Percentiles rank a stretch among this genome's conserved stretches.
These are phyloP conservation scores for Crataegus laevigata DNA, from an alignment of 306 rosid genomes.

Conservation along the genomic window DNA sequence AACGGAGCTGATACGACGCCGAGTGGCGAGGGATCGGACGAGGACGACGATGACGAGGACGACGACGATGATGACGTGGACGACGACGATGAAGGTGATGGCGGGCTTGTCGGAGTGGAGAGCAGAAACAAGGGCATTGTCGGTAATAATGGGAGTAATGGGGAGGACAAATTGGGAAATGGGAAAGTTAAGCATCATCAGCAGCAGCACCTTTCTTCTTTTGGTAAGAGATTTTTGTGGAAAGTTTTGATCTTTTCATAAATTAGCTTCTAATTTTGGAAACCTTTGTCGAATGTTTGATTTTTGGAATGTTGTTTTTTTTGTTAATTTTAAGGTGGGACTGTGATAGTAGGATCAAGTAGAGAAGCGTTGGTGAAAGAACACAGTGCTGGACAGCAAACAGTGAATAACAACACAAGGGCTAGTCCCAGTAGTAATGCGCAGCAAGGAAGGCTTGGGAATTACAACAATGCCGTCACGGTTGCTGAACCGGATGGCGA, in stretches of 20 bases:
- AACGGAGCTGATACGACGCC: slow-evolving; percentile 41
- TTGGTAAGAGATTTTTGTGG: slow-evolving; percentile 38
- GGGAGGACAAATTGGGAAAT: slow-evolving; percentile 43
- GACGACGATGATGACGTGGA: slow-evolving; percentile 52
- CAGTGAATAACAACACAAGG: slow-evolving; percentile 29
- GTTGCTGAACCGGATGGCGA: slow-evolving; percentile 71
- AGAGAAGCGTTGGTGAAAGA: slow-evolving; percentile 61
- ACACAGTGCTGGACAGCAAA: slow-evolving; percentile 36
- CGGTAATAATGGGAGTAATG: slow-evolving; percentile 20
- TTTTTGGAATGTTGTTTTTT: background rate
- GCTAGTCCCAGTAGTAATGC: slow-evolving; percentile 20
- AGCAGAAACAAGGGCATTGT: slow-evolving; percentile 37
- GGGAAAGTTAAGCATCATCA: slow-evolving; percentile 54
- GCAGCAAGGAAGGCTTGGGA: slow-evolving; percentile 52
- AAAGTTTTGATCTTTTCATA: background rate
- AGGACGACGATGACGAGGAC: slow-evolving; percentile 50
- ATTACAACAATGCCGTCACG: slow-evolving; percentile 42
- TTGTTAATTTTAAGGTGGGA: slow-evolving; percentile 17
- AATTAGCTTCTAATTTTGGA: background rate
- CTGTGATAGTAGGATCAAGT: slow-evolving; percentile 44
- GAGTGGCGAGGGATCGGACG: slow-evolving; percentile 65
- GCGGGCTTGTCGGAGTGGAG: slow-evolving; percentile 36
- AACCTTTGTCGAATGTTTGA: background rate
- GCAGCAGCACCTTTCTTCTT: slow-evolving; percentile 32
- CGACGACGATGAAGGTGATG: slow-evolving; percentile 48